phyloP scores from a whole-genome alignment of 2,329 filamentous ascomycete species.

The Bipolaris bicolor region DNA sequence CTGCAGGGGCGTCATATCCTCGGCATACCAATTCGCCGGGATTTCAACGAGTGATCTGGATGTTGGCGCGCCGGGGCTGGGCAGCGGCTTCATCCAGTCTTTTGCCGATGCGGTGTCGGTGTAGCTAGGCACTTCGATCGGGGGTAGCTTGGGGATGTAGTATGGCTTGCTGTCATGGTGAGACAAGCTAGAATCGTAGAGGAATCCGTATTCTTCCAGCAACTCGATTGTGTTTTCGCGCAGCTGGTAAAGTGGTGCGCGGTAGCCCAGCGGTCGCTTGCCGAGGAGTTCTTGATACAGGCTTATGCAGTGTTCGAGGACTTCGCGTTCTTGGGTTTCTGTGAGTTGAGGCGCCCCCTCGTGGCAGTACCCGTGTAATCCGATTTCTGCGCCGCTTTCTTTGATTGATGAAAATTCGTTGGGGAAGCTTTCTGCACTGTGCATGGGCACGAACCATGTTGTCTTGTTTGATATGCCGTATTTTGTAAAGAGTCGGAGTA shows the following conservation, averaged over 20 bases:
- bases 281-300: conserved; percentile 54
- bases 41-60: conserved; percentile 53
- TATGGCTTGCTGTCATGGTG: conserved; percentile 60
- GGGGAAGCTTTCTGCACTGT: conserved; percentile 65
- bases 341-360: conserved; percentile 57
- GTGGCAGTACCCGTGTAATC: conserved; percentile 58
- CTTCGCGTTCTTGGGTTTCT: conserved; percentile 57
- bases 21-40: conserved; percentile 59
- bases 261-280: conserved; percentile 56
- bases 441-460: conserved; percentile 67
- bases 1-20: conserved; percentile 59
- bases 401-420: conserved; percentile 58
- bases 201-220: conserved; percentile 57
- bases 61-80: conserved; percentile 29
- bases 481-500: conserved; percentile 61
- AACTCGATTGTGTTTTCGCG: conserved; percentile 57
- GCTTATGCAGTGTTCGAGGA: conserved; percentile 56
- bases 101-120: conserved; percentile 43
- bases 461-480: conserved; percentile 59
- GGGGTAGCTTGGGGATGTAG: conserved; percentile 52
- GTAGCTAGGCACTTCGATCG: conserved; percentile 53
- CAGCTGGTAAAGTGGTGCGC: conserved; percentile 60
- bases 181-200: conserved; percentile 59
- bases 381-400: conserved; percentile 61
- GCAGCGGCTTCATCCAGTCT: conserved; percentile 55